Evolutionary conservation across 768 basidiomycete species (phyloP).

Genomic region (Rhodosporidiobolus odoratus): DNA sequence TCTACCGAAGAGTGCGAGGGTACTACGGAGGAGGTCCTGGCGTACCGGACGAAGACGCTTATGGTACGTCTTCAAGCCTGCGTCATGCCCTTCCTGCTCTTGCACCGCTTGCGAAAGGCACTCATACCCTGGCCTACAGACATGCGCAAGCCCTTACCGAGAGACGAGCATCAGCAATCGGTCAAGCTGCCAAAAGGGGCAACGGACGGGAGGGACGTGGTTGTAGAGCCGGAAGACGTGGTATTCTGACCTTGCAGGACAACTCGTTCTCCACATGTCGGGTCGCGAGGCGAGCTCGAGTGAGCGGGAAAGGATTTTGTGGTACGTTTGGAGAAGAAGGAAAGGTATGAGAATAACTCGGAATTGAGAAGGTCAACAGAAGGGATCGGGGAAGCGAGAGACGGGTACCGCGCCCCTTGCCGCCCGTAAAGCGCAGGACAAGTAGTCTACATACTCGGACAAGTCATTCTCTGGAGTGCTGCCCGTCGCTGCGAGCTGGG

Average conservation of each 20-base stretch:
- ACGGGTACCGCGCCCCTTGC: too few relatives aligned
- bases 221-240: conserved; percentile 28
- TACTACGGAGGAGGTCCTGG: conserved; percentile 83
- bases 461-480: too few relatives aligned
- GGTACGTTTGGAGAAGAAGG: too few relatives aligned
- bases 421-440: background rate
- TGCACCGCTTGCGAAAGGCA: too few relatives aligned
- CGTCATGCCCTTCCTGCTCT: background rate
- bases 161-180: conserved; percentile 44
- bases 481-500: too few relatives aligned
- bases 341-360: too few relatives aligned
- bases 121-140: conserved; percentile 43
- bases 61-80: conserved; percentile 56
- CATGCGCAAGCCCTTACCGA: conserved; percentile 52
- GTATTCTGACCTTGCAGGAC: too few relatives aligned
- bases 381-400: background rate
- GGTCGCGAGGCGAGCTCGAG: background rate
- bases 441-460: too few relatives aligned
- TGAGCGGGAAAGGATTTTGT: too few relatives aligned
- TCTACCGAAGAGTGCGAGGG: conserved; percentile 81
- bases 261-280: too few relatives aligned
- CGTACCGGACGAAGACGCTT: conserved; percentile 81
- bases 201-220: conserved; percentile 21
- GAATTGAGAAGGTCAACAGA: background rate
- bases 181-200: conserved; percentile 16